These are phyloP conservation scores for Apophysomyces trapeziformis DNA, from an alignment of 371 early-diverging fungal species.

Conservation along the genomic window DNA sequence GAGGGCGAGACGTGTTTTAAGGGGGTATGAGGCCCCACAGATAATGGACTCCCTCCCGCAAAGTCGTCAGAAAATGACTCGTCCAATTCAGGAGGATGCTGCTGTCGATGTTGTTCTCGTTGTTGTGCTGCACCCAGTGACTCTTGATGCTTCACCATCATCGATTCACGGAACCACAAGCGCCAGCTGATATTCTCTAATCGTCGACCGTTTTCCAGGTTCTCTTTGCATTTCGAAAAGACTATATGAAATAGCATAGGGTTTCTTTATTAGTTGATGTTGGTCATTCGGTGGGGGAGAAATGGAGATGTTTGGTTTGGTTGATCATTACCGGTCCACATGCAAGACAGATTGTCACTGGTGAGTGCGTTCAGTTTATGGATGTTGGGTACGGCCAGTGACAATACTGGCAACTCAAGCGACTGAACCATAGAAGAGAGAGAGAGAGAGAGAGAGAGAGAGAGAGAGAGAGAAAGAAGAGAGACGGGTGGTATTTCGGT, in stretches of 20 bases:
- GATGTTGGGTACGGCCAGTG: conserved; percentile 46
- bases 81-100: conserved; percentile 6
- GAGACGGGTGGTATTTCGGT: background rate
- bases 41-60: conserved; percentile 12
- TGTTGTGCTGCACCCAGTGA: background rate
- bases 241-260: background rate
- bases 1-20: conserved; percentile 37
- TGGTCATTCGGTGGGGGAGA: no score
- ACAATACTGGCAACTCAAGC: conserved; percentile 50
- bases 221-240: conserved; percentile 52
- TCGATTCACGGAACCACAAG: conserved; percentile 27
- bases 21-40: conserved; percentile 19
- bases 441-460: background rate
- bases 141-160: conserved; percentile 17
- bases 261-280: no score
- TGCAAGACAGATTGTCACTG: conserved; percentile 42
- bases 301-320: no score
- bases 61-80: conserved; percentile 13
- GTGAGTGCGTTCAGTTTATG: conserved; percentile 42
- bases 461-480: conserved; percentile 4
- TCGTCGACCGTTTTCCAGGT: conserved; percentile 49
- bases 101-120: no score
- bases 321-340: conserved; percentile 50
- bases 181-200: conserved; percentile 57
- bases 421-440: conserved; percentile 31